phyloP scores from a whole-genome alignment of 1,284 basidiomycete genomes.

The Ceratobasidium sp. region DNA sequence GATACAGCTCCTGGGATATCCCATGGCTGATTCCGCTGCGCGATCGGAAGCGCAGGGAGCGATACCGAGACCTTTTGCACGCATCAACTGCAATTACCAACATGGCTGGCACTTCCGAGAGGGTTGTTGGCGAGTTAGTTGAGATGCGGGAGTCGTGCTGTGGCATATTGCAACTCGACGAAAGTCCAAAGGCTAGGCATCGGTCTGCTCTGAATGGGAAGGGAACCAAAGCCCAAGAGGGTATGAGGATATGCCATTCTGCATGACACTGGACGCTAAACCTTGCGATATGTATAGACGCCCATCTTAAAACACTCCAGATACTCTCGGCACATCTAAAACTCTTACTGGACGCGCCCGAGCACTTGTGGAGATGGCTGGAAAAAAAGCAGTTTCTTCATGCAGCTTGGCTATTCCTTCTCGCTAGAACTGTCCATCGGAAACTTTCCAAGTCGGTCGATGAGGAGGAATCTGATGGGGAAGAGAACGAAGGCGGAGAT shows the following conservation, averaged over 20 bases:
- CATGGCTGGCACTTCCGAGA: slow-evolving; percentile 73
- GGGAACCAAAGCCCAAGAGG: slow-evolving; percentile 45
- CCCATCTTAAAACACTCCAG: slow-evolving; percentile 75
- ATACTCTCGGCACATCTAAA: slow-evolving; percentile 88
- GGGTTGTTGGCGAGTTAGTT: slow-evolving; percentile 69
- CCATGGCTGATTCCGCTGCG: slow-evolving; percentile 57
- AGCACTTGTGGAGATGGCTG: slow-evolving; percentile 87
- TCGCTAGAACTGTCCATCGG: slow-evolving; percentile 84
- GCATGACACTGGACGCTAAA: neutral
- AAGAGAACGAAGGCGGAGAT: slow-evolving; percentile 42
- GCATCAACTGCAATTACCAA: slow-evolving; percentile 89
- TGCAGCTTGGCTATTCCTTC: slow-evolving; percentile 87
- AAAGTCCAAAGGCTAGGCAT: slow-evolving; percentile 44
- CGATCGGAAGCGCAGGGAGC: slow-evolving; percentile 78
- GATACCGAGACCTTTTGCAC: slow-evolving; percentile 92
- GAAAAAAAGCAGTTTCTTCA: slow-evolving; percentile 81
- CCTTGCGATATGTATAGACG: slow-evolving; percentile 61
- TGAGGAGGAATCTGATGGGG: slow-evolving; percentile 64
- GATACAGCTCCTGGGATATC: slow-evolving; percentile 48
- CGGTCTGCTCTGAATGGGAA: slow-evolving; percentile 38
- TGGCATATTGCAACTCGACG: slow-evolving; percentile 48
- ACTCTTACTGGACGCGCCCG: slow-evolving; percentile 86
- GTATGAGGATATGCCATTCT: slow-evolving; percentile 14
- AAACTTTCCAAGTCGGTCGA: slow-evolving; percentile 70
- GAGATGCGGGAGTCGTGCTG: slow-evolving; percentile 70